Evolutionary conservation across 331 rosid species (phyloP).

Genomic region (Dryas integrifolia): DNA sequence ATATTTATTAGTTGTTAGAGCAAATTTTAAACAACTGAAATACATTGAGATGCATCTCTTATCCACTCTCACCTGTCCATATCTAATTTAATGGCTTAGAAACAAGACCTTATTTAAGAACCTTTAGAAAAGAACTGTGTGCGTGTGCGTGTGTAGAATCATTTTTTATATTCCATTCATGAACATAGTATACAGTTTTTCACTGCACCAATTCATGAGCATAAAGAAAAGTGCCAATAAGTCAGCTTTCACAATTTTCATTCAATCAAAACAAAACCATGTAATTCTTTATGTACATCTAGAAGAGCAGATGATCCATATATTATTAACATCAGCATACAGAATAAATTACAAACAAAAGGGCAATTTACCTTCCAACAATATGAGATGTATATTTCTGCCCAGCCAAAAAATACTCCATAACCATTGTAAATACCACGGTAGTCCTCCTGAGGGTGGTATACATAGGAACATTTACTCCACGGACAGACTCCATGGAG

Average conservation of each 20-base stretch:
- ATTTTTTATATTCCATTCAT: neutral
- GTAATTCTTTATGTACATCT: neutral
- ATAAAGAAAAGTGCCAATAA: neutral
- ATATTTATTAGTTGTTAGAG: neutral
- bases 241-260: slow-evolving; percentile 1
- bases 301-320: slow-evolving; percentile 13
- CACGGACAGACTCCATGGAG: slow-evolving; percentile 95
- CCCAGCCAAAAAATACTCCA: slow-evolving; percentile 69
- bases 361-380: slow-evolving; percentile 63
- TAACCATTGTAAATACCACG: slow-evolving; percentile 84
- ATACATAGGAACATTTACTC: slow-evolving; percentile 99
- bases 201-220: neutral
- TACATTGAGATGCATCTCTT: neutral
- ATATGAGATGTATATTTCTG: slow-evolving; percentile 74
- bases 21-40: neutral
- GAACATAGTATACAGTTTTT: neutral
- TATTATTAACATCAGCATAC: neutral
- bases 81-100: neutral
- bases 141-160: neutral
- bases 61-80: neutral
- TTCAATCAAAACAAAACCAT: neutral
- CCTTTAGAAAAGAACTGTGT: no score
- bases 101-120: neutral
- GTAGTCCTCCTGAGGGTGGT: slow-evolving; percentile 95
- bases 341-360: slow-evolving; percentile 14